Evolutionary conservation across 108 stramenopile genomes (phyloP), one percentile per base, ranked within the genome.

Genomic region (Nitzschia palea): DNA sequence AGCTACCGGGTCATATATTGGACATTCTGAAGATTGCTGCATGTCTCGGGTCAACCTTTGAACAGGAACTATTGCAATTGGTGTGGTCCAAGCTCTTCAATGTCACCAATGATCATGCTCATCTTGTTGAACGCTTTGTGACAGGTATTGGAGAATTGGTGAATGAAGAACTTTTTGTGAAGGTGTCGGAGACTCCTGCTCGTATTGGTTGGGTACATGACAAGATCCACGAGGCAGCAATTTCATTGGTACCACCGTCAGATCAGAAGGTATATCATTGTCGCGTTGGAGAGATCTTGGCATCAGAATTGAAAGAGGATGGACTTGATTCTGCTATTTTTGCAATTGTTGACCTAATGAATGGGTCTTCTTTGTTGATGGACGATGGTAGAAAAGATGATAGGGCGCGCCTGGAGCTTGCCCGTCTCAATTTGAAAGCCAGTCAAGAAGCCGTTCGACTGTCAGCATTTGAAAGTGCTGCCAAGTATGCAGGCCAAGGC

Each of bases 401-500:
- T 17, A 6, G n/a, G 20, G 14, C 44, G 22, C 44, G 23, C 4
- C 5, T 48, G 25, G 17, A 45, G 32, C 26, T 54, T 6, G 53
- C 53, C 14, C 42, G 75, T 31, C 54, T 76, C 25, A 78, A 77
- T 35, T 35, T 61, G 18, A 35, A 56, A 55, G 77, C 80, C 4
- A 65, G 63, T 10, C 20, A 26, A 1, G 57, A 50, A 31, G 59
- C 76, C 3, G 36, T 74, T 12, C 28, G 20, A 26, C 20, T 57
- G 17, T 82, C 76, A 5, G 62, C 67, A 20, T 78, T 60, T 36
- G 56, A 48, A 2, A 32, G 22, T 9, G 76, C 80, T 3, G 55
- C 68, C n/a, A 33, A 34, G 15, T 73, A 65, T 33, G 47, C 55
- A 20, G 69, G 22, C 4, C 36, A 40, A 6, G 71, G 71, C n/a